Evolutionary conservation across 208 protist genomes (phyloP), one percentile per base, ranked within the genome.

Genomic region (Vickermania spadyakhi): DNA sequence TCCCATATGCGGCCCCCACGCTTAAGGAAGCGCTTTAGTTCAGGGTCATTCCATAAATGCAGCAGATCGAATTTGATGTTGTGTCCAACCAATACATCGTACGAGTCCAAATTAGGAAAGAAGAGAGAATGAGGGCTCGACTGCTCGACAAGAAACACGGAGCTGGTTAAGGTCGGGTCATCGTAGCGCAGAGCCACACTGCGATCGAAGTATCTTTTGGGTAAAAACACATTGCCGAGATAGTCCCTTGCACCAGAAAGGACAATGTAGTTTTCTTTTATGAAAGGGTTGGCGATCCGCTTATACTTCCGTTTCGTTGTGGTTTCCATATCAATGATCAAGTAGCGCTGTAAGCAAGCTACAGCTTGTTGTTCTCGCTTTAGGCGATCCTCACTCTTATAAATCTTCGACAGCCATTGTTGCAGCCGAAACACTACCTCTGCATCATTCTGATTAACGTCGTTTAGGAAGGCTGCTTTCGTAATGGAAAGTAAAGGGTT

Each of bases 31-130:
- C 72, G 72, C 31, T 77, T 72, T n/a, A 96, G 70, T 65, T 95
- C 83, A 1, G 56, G 66, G 60, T 94, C 85, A 30, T 81, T 79
- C 87, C 89, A 96, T 2, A 94, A 76, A 13, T 95, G 89, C 54
- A 96, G 75, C 62, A 96, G 60, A 52, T 96, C 91, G 60, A 96
- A 96, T 70, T 96, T 96, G 66, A 96, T 79, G 74, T 96, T 96
- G 72, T 96, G 91, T 22, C 91, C 91, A 7, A 96, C 91, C 42
- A 96, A 73, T 11, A 96, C 86, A 52, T 91, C 84, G 71, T 96
- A 96, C 36, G 89, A 78, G 72, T 93, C 81, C 22, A 96, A 77
- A 5, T 83, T 83, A 11, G 90, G 90, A 29, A 96, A 70, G 63
- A 93, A 93, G 30, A 96, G 71, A 5, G 89, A 95, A 55, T 81